Percentiles rank a stretch among this genome's conserved stretches.
These are phyloP conservation scores for Xanthoconium stramineum DNA, from an alignment of 768 basidiomycete species.

Conservation along the genomic window DNA sequence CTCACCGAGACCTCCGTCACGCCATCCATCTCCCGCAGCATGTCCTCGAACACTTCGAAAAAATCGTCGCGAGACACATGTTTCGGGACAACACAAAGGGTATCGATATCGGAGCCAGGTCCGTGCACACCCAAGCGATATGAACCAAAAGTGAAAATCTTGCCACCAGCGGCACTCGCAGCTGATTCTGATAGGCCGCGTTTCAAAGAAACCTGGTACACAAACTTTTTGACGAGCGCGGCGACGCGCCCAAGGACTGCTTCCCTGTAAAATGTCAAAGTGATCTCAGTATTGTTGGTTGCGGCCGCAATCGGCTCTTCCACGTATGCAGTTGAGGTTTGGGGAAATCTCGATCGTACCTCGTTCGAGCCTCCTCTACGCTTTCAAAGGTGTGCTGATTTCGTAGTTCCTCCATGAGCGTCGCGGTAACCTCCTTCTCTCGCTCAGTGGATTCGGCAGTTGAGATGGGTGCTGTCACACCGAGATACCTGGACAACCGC, in stretches of 20 bases:
- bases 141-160: slow-evolving; percentile 98
- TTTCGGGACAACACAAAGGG: slow-evolving; percentile 95
- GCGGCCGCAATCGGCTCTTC: not conserved
- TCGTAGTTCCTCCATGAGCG: slow-evolving; percentile 88
- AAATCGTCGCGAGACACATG: slow-evolving; percentile 96
- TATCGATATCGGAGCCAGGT: slow-evolving; percentile 95
- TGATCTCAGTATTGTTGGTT: slow-evolving; percentile 21
- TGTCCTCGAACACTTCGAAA: slow-evolving; percentile 85
- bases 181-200: slow-evolving; percentile 85
- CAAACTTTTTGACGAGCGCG: slow-evolving; percentile 89
- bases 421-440: slow-evolving; percentile 79
- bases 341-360: slow-evolving; percentile 48
- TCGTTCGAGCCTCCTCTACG: slow-evolving; percentile 80
- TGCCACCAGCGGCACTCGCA: slow-evolving; percentile 88
- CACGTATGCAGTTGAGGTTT: not conserved
- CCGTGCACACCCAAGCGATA: slow-evolving; percentile 98
- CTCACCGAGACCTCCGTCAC: slow-evolving; percentile 87
- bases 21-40: slow-evolving; percentile 82
- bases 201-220: slow-evolving; percentile 72
- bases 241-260: slow-evolving; percentile 88
- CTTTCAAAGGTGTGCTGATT: slow-evolving; percentile 85
- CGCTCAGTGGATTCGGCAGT: slow-evolving; percentile 67
- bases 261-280: slow-evolving; percentile 57
- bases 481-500: slow-evolving; percentile 53
- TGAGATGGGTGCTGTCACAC: slow-evolving; percentile 86